phyloP scores from a whole-genome alignment of 805 yeast genomes.

The Yamadazyma endophytica region DNA sequence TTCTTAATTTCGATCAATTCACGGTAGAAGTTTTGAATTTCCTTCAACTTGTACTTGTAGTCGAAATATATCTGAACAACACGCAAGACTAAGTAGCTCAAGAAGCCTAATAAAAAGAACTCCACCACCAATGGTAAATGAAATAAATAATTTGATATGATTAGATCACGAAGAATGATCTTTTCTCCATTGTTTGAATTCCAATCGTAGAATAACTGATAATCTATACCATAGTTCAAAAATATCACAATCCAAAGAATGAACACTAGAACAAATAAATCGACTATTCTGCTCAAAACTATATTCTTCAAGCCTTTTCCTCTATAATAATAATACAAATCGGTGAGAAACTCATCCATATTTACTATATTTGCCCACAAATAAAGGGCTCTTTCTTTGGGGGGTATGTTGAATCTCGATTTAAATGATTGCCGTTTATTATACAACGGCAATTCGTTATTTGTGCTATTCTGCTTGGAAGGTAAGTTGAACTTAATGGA shows the following conservation, averaged over 20 bases:
- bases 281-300: conserved; percentile 59
- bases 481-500: conserved; percentile 11
- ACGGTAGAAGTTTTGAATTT: conserved; percentile 72
- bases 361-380: conserved; percentile 96
- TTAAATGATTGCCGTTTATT: conserved; percentile 7
- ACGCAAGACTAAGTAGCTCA: conserved; percentile 49
- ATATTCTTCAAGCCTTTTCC: conserved; percentile 85
- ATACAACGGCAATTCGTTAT: conserved; percentile 6
- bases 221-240: conserved; percentile 78
- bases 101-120: conserved; percentile 59
- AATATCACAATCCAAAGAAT: conserved; percentile 76
- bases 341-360: conserved; percentile 79
- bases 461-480: conserved; percentile 6
- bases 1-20: conserved; percentile 69
- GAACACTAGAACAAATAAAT: conserved; percentile 71
- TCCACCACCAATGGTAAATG: conserved; percentile 45
- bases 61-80: conserved; percentile 56
- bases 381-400: conserved; percentile 79
- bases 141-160: conserved; percentile 43
- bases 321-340: conserved; percentile 76
- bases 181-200: conserved; percentile 16
- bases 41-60: conserved; percentile 57
- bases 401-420: conserved; percentile 29
- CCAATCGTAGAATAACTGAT: conserved; percentile 26
- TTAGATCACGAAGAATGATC: conserved; percentile 24